Evolutionary conservation across 108 stramenopile species (phyloP).

Genomic region (Pelagomonas calceolata): DNA sequence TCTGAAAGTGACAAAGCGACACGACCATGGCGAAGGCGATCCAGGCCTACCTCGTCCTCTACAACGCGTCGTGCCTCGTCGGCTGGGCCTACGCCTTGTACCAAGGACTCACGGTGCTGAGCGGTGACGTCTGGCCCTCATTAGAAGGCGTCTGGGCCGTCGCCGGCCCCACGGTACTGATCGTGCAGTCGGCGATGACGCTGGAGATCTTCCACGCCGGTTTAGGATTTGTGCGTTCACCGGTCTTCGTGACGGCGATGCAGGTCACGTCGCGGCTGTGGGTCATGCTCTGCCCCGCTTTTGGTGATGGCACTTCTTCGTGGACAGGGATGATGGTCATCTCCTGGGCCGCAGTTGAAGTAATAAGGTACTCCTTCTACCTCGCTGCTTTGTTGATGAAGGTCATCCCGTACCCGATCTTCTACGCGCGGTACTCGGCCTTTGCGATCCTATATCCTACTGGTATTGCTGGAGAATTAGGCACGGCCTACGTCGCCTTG

Average conservation of each 20-base stretch:
- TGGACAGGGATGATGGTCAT: conserved; percentile 72
- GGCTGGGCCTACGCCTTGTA: conserved; percentile 72
- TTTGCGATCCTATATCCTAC: conserved; percentile 88
- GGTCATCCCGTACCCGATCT: conserved; percentile 78
- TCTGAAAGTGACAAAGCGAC: too few species aligned
- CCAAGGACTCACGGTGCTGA: conserved; percentile 38
- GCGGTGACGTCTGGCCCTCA: not conserved
- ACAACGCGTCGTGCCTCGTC: conserved; percentile 68
- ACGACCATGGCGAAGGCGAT: conserved; percentile 4
- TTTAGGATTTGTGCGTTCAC: conserved; percentile 78
- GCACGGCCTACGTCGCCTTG: conserved; percentile 32
- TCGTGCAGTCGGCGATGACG: conserved; percentile 61
- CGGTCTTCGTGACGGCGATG: conserved; percentile 74
- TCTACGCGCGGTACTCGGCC: conserved; percentile 89
- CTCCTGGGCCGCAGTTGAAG: conserved; percentile 76
- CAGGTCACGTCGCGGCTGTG: conserved; percentile 77
- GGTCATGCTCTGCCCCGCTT: conserved; percentile 49
- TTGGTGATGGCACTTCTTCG: conserved; percentile 54
- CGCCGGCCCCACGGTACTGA: conserved; percentile 27
- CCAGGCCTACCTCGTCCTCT: conserved; percentile 60
- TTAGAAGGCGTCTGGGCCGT: conserved; percentile 8
- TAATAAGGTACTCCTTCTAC: conserved; percentile 90
- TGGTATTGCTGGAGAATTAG: conserved; percentile 80
- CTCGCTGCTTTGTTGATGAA: conserved; percentile 64
- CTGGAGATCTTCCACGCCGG: conserved; percentile 81